Conservation (phyloP, 441 rosid species). For the Populus hybrid region DNA sequence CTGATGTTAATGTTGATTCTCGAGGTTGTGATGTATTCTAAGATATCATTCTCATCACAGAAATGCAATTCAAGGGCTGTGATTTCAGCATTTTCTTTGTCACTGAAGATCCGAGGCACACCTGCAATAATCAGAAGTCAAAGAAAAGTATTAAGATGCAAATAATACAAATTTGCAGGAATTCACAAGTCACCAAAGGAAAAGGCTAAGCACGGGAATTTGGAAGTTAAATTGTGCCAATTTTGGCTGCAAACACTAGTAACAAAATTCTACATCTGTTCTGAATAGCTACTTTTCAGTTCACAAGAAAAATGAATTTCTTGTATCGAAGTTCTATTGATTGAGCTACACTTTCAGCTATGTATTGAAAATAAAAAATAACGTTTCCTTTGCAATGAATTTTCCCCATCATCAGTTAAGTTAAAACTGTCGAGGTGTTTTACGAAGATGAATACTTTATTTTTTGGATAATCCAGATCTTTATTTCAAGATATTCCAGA, state of each 20-base stretch:
- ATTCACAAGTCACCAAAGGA: background rate
- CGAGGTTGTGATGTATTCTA: constrained; percentile 67
- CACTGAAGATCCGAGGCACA: constrained; percentile 76
- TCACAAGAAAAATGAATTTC: background rate
- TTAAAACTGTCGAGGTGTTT: background rate
- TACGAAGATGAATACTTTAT: background rate
- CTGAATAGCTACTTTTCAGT: background rate
- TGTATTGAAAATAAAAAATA: no score
- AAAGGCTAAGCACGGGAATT: background rate
- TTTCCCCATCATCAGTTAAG: background rate
- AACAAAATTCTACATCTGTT: no score
- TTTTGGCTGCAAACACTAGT: background rate
- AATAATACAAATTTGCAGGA: background rate
- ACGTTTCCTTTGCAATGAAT: background rate
- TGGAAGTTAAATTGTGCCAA: background rate
- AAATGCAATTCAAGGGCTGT: constrained; percentile 52
- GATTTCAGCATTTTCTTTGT: constrained; percentile 57
- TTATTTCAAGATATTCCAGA: background rate
- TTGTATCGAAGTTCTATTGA: background rate
- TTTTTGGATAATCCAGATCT: background rate
- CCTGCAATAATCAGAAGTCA: constrained; percentile 38
- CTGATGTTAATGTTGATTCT: constrained; percentile 91
- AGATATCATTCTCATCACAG: constrained; percentile 35
- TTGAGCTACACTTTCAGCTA: background rate
- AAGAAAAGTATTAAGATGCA: background rate